Percentiles rank a stretch among this genome's conserved stretches.
Conservation (phyloP, 352 stramenopile species). For the Phytophthora vignae region DNA sequence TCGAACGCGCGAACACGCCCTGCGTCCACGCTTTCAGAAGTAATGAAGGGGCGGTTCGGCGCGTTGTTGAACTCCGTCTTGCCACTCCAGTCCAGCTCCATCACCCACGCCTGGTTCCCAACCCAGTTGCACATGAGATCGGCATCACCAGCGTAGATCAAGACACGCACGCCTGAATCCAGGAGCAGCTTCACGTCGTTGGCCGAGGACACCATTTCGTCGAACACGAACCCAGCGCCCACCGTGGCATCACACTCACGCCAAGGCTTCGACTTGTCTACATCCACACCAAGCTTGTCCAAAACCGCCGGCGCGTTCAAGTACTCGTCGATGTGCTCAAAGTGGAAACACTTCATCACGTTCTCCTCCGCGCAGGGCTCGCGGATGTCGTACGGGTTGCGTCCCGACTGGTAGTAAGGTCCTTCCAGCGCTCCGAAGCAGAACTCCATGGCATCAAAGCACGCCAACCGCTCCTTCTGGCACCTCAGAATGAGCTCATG, state of each 20-base stretch:
- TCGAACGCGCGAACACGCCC: conserved; percentile 60
- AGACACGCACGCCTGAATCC: conserved; percentile 67
- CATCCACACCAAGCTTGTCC: conserved; percentile 49
- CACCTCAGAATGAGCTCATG: conserved; percentile 62
- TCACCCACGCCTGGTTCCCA: conserved; percentile 95
- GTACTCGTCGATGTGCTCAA: conserved; percentile 70
- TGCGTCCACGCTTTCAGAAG: conserved; percentile 31
- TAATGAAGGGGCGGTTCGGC: conserved; percentile 41
- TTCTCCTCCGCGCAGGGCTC: conserved; percentile 53
- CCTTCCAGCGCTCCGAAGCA: conserved; percentile 62
- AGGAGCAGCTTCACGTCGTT: conserved; percentile 89
- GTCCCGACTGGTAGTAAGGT: conserved; percentile 54
- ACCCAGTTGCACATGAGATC: conserved; percentile 99
- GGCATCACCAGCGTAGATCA: conserved; percentile 97
- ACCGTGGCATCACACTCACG: conserved; percentile 93
- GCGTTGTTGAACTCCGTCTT: conserved; percentile 85
- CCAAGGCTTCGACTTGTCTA: conserved; percentile 77
- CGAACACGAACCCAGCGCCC: conserved; percentile 89
- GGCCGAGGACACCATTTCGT: conserved; percentile 96
- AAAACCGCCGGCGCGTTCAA: conserved; percentile 70
- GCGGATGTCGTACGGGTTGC: conserved; percentile 85
- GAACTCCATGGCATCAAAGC: conserved; percentile 61
- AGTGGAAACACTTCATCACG: conserved; percentile 77
- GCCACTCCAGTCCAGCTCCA: conserved; percentile 93
- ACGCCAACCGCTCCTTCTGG: conserved; percentile 51